Percentiles rank a stretch among this genome's conserved stretches.
Conservation (phyloP, 805 yeast species). For the Ogataea trehaloabstinens region DNA sequence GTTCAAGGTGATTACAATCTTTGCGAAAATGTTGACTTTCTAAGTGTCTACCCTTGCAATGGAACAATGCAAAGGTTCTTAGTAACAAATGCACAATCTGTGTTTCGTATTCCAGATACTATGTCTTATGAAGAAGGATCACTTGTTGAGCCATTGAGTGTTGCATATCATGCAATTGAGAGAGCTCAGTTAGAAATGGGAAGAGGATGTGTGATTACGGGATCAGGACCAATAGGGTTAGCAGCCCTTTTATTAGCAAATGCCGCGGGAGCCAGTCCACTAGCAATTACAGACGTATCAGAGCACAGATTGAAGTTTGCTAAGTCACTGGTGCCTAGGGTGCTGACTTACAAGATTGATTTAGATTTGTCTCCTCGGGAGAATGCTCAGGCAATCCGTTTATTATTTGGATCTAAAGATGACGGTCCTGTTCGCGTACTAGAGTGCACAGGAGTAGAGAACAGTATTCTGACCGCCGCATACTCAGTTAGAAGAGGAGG, state of each 20-base stretch:
- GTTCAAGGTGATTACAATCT: constrained; percentile 39
- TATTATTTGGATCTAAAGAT: constrained; percentile 32
- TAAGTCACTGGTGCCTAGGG: constrained; percentile 42
- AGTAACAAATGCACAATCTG: constrained; percentile 24
- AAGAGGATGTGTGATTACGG: constrained; percentile 44
- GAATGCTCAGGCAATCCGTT: constrained; percentile 38
- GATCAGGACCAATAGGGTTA: constrained; percentile 60
- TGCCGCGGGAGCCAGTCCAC: constrained; percentile 53
- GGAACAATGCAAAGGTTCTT: constrained; percentile 39
- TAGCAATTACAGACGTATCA: constrained; percentile 48
- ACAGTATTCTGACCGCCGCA: constrained; percentile 44
- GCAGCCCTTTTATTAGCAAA: constrained; percentile 44
- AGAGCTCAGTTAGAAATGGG: constrained; percentile 45
- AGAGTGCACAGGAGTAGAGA: constrained; percentile 56
- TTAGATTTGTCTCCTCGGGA: constrained; percentile 31
- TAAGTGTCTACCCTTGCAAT: constrained; percentile 36
- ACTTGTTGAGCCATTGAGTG: constrained; percentile 52
- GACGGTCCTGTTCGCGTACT: constrained; percentile 41
- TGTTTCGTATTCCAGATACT: constrained; percentile 37
- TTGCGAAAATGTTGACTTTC: constrained; percentile 36
- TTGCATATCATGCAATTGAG: constrained; percentile 50
- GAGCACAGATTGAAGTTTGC: constrained; percentile 45
- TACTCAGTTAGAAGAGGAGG: constrained; percentile 48
- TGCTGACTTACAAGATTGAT: constrained; percentile 42
- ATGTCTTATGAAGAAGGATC: constrained; percentile 54